Base-by-base conservation (phyloP, 192 early-diverging fungal genomes). In the Funneliformis geosporum region DNA sequence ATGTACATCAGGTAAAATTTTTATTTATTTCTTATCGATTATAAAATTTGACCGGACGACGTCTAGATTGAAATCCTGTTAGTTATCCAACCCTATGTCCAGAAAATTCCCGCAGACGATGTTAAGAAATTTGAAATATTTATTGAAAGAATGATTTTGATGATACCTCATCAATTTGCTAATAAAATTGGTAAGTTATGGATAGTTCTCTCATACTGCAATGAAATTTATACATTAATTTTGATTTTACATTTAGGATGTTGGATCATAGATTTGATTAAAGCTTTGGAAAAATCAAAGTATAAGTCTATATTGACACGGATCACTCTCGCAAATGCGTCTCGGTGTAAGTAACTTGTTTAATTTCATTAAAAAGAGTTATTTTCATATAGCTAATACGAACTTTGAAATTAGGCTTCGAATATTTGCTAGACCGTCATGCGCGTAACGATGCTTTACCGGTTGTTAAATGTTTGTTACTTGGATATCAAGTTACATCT, bases 401-500 rank as follows among this genome's bases (percentile, higher is more conserved):
- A 44, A 10, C 4, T 28, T 14, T 14, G 5, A 21, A 67, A 39
- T 75, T 59, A 42, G 61, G 33, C 40, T 42, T 25, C 33, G 28
- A 61, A 8, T 61, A 83, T 79, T 80, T 71, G 75, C 73, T 2
- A 65, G 80, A 16, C 43, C 76, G 55, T 11, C 21, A 60, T 2
- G 60, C 79, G 21, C 82, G 85, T 59, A 27, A 81, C 16, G 85
- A 86, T 33, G 82, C 81, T 2, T 74, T 84, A 14, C 25, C 73
- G 11, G 83, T 86, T 18, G 59, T 81, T 33, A 67, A 46, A 50
- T 75, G 69, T 55, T 72, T 84, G 21, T 74, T 86, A 23, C 73
- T 84, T 38, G 83, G 85, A 23, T 86, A 86, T 75, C 77, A 82
- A 70, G 80, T 82, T n/a, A 80, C 85, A n/a, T 77, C 79, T 23